Conservation (phyloP, 192 early-diverging fungal species). For the Geranomyces variabilis region DNA sequence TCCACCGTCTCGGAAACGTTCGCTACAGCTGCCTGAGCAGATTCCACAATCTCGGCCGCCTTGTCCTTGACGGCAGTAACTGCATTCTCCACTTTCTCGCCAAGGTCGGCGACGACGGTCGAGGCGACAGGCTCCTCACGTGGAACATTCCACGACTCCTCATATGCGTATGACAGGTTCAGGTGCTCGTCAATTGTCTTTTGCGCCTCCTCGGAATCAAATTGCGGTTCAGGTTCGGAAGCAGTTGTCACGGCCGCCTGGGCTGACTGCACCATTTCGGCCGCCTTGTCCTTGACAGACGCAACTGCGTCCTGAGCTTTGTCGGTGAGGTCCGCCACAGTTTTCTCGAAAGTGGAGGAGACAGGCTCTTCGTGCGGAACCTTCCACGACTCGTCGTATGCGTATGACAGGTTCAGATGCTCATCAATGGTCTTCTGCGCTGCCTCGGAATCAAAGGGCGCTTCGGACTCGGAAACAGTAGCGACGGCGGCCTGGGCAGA, state of each 20-base stretch:
- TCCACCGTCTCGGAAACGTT: background rate
- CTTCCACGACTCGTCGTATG: constrained; percentile 18
- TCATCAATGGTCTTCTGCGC: constrained; percentile 18
- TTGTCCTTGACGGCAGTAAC: too few relatives aligned
- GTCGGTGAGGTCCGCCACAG: too few relatives aligned
- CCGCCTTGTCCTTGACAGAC: background rate
- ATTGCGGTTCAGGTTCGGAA: background rate
- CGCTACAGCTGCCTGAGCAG: background rate
- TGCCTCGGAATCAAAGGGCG: background rate
- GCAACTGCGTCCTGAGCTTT: too few relatives aligned
- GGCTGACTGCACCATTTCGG: constrained; percentile 1
- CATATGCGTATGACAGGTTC: constrained; percentile 14
- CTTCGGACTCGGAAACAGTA: too few relatives aligned
- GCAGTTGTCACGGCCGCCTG: background rate
- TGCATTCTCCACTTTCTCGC: too few relatives aligned
- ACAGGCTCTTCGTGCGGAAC: too few relatives aligned
- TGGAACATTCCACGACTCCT: constrained; percentile 22
- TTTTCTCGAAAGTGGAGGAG: too few relatives aligned
- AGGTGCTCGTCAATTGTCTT: constrained; percentile 25
- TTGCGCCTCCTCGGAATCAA: constrained; percentile 1
- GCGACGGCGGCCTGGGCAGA: too few relatives aligned
- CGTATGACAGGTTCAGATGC: constrained; percentile 13
- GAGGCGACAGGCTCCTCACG: background rate
- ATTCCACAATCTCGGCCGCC: background rate
- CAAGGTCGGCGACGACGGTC: too few relatives aligned